Base-by-base conservation (phyloP, 2,329 filamentous ascomycete species). In the Aspergillus tubingensis region DNA sequence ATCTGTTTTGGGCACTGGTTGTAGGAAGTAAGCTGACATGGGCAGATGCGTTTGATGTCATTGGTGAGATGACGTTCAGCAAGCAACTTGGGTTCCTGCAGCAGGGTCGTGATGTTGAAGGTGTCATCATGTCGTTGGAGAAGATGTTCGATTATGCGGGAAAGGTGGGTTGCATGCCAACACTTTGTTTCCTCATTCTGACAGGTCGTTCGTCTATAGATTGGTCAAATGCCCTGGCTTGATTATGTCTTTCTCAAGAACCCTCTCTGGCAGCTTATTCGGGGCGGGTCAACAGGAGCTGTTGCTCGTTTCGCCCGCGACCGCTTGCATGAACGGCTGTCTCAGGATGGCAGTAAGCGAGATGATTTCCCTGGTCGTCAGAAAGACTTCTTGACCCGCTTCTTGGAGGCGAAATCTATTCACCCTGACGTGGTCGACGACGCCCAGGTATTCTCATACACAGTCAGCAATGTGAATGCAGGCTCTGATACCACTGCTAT, bases 401-500 rank as follows among this genome's bases (percentile, higher is more conserved):
- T 44, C 41, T 19, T 44, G 19, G 19, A 44, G 10, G 41, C 41
- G 2, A 44, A 44, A 23, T 6, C 41, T 5, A 44, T 13, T 13
- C 19, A 44, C 17, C 66, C 68, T 5, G 21, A 67, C 0, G 38
- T 70, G 5, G 65, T 75, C 2, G 61, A 57, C 7, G 69, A 75
- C n/a, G 57, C 58, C 3, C 65, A 64, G 32, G 54, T 75, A 8
- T 57, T 70, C n/a, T 66, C 63, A 0, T 72, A 69, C 36, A 67
- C 67, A 1, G 58, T 69, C n/a, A 68, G 64, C 55, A 74, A 72
- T 27, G 61, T 72, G 17, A 62, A 63, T 36, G 74, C 74, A 2
- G 73, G 73, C n/a, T 72, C 69, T 2, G 76, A 73, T 52, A 75
- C 73, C 0, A 74, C 72, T 0, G 72, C 71, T 5, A 73, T 74